Evolutionary conservation across 225 moss, liverwort and hornwort species (phyloP), one percentile per base, ranked within the genome.

Genomic region (Marchantia polymorpha): DNA sequence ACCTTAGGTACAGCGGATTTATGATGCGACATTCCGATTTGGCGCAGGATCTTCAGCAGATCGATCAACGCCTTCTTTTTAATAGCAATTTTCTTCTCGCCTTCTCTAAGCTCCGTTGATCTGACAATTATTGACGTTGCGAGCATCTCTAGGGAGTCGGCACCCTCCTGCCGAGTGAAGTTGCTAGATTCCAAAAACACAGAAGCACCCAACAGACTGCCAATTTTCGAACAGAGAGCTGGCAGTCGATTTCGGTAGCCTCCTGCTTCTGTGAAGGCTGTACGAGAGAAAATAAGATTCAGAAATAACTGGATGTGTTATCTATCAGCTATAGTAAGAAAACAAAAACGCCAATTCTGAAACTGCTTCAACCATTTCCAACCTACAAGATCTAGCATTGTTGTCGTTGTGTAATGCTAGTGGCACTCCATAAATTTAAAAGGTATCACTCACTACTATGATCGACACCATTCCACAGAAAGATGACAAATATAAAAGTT

Each of bases 21-120:
- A 69, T 89, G 91, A 82, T 89, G 91, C 50, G 94, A 97, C 74
- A 94, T 82, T 63, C 94, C 96, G 69, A 94, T 81, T 56, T 90
- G 90, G 63, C 77, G 88, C 74, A 97, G 47, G 19, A 81, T 81
- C 85, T 90, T 90, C 12, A 97, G 88, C 65, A 97, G 89, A 87
- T 97, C 96, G 77, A 85, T 81, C 75, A 97, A 80, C 17, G 96
- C 96, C 77, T 94, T 97, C 74, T 94, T 97, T 89, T 97, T 97
- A n/a, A 94, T 85, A 39, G 94, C 90, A 63, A 92, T 84, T 71
- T 86, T 85, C 83, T 86, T 92, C 74, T 87, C 90, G 20, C 91
- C 91, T 53, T 89, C 87, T 83, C 92, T 85, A 22, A 97, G 87
- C 86, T 97, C 93, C 74, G 91, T 85, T 64, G 96, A 87, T 64